A percentile compares a stretch with the other conserved stretches of the same genome.
Conservation (phyloP, 495 filamentous ascomycete species). For the Penicillium daleae region DNA sequence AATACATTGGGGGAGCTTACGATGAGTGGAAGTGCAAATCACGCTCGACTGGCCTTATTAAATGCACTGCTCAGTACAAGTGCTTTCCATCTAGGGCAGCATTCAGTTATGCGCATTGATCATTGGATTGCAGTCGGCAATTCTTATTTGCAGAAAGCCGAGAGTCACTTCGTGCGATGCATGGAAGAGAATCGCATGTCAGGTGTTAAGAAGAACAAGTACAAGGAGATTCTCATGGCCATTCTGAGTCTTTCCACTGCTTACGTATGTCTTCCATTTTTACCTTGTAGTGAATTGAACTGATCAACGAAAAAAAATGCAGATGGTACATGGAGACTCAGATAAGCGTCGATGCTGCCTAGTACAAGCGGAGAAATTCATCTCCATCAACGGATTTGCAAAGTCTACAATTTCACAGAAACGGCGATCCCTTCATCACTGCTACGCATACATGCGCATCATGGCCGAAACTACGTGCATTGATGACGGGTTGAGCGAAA, state of each 20-base stretch:
- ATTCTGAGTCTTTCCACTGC: conserved; percentile 27
- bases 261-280: conserved; percentile 19
- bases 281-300: no score
- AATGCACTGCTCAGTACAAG: conserved; percentile 26
- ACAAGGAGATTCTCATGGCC: conserved; percentile 30
- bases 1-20: conserved; percentile 20
- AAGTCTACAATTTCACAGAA: conserved; percentile 22
- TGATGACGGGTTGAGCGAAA: background rate
- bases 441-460: conserved; percentile 34
- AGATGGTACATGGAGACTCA: conserved; percentile 30
- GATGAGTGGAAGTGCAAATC: conserved; percentile 6
- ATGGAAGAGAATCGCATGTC: conserved; percentile 15
- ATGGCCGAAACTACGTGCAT: conserved; percentile 32
- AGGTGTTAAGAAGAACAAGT: conserved; percentile 20
- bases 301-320: background rate
- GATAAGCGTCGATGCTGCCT: conserved; percentile 19
- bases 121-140: conserved; percentile 13
- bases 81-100: conserved; percentile 22
- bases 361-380: conserved; percentile 26
- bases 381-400: conserved; percentile 22
- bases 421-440: conserved; percentile 26
- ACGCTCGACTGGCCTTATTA: conserved; percentile 20
- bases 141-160: conserved; percentile 14
- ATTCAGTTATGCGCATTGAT: background rate
- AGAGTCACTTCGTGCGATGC: conserved; percentile 18